Evolutionary conservation across 768 basidiomycete genomes (phyloP).

Genomic region (Russula lepida): DNA sequence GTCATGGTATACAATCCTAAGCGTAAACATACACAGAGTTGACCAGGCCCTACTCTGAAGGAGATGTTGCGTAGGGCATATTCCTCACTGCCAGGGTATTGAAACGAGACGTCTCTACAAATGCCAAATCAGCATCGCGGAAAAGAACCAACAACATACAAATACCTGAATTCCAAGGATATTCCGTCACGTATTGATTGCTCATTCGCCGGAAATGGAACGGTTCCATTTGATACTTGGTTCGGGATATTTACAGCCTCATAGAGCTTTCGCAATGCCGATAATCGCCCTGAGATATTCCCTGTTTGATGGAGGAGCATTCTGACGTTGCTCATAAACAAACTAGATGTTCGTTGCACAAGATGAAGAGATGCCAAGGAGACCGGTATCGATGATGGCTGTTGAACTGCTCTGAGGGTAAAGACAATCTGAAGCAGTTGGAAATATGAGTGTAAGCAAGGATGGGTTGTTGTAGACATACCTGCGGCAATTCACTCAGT

Average conservation of each 20-base stretch:
- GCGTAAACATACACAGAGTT: constrained; percentile 53
- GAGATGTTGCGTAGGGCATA: constrained; percentile 55
- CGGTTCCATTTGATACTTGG: constrained; percentile 42
- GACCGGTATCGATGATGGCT: constrained; percentile 20
- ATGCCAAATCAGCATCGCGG: constrained; percentile 11
- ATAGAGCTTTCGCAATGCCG: constrained; percentile 53
- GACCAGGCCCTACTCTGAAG: constrained; percentile 61
- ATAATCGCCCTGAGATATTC: constrained; percentile 46
- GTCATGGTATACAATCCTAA: not conserved
- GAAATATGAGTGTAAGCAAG: not conserved
- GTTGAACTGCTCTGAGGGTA: constrained; percentile 21
- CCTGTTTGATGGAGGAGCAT: constrained; percentile 45
- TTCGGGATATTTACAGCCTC: constrained; percentile 55
- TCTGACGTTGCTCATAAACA: constrained; percentile 44
- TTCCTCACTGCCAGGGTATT: constrained; percentile 45
- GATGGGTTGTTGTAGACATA: not conserved
- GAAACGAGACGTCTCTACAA: constrained; percentile 60
- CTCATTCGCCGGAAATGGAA: constrained; percentile 30
- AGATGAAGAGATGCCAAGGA: constrained; percentile 34
- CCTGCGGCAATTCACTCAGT: constrained; percentile 17
- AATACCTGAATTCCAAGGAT: constrained; percentile 55
- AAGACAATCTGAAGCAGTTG: constrained; percentile 16
- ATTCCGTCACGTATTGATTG: constrained; percentile 26
- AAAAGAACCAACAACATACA: constrained; percentile 17
- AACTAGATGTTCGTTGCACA: constrained; percentile 42